Percentiles rank a stretch among this genome's conserved stretches.
Conservation (phyloP, 345 rosid genomes). For the Corchorus olitorius region DNA sequence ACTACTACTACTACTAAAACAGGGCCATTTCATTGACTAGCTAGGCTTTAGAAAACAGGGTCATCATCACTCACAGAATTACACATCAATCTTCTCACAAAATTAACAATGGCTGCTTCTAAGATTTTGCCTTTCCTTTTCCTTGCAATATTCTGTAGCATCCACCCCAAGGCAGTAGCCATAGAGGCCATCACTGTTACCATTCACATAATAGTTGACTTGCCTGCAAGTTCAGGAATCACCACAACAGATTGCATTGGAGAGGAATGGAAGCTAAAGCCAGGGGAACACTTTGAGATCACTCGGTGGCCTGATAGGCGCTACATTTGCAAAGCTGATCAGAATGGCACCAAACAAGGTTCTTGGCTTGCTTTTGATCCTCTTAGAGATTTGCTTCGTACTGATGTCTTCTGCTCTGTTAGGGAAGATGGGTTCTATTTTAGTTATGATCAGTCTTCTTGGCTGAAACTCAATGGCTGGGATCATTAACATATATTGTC, state of each 20-base stretch:
- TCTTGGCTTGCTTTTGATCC: conserved; percentile 7
- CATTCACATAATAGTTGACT: background rate
- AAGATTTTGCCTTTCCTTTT: background rate
- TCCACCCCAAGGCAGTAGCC: background rate
- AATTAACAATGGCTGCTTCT: background rate
- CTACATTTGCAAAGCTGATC: background rate
- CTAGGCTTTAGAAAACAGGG: background rate
- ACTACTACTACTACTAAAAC: no score
- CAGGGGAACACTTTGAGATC: background rate
- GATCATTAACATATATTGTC: background rate
- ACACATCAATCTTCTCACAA: background rate
- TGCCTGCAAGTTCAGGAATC: background rate
- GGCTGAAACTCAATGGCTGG: background rate
- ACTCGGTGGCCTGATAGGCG: background rate
- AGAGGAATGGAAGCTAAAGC: conserved; percentile 3
- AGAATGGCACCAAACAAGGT: conserved; percentile 4
- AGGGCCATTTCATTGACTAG: background rate
- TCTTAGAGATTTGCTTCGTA: background rate
- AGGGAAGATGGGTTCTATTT: background rate
- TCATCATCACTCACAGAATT: background rate
- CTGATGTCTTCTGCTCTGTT: background rate
- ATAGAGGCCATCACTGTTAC: background rate
- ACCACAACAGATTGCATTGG: background rate
- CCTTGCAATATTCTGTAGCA: background rate
- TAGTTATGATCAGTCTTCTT: background rate